These are phyloP conservation scores for Aureobasidium musti DNA, from an alignment of 2,329 filamentous ascomycete genomes.

Conservation along the genomic window DNA sequence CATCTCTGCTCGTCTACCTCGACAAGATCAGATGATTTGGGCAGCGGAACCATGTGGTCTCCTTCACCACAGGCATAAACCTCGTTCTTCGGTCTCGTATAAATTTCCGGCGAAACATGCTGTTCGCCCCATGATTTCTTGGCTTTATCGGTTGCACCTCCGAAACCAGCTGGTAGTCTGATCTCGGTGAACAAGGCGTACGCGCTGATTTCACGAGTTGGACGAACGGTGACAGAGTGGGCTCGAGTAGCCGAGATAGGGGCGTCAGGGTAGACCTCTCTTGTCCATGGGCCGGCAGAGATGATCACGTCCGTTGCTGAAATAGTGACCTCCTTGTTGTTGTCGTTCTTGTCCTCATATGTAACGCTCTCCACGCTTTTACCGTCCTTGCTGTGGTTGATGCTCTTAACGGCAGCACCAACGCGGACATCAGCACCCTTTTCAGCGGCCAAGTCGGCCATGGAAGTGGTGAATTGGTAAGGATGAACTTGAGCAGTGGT, in stretches of 20 bases:
- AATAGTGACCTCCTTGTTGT: slow-evolving; percentile 51
- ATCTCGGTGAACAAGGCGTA: slow-evolving; percentile 89
- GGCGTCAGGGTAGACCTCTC: slow-evolving; percentile 53
- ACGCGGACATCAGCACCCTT: slow-evolving; percentile 61
- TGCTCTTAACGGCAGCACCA: slow-evolving; percentile 65
- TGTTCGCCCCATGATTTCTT: slow-evolving; percentile 49
- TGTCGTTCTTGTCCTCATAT: slow-evolving; percentile 58
- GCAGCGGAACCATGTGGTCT: slow-evolving; percentile 73
- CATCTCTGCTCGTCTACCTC: slow-evolving; percentile 73
- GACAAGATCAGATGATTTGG: slow-evolving; percentile 73
- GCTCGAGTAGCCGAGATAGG: slow-evolving; percentile 63
- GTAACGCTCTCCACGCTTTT: slow-evolving; percentile 63
- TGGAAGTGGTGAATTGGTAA: slow-evolving; percentile 81
- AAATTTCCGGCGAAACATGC: slow-evolving; percentile 85
- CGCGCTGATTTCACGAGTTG: slow-evolving; percentile 62
- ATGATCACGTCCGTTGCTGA: slow-evolving; percentile 60
- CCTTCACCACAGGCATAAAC: slow-evolving; percentile 95
- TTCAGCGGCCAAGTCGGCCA: slow-evolving; percentile 72
- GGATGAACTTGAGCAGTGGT: slow-evolving; percentile 95
- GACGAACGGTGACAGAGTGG: slow-evolving; percentile 63
- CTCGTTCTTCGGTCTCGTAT: slow-evolving; percentile 83
- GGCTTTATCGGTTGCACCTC: slow-evolving; percentile 45
- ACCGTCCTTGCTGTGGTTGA: slow-evolving; percentile 55
- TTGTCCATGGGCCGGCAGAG: slow-evolving; percentile 65
- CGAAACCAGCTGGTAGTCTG: slow-evolving; percentile 66